A percentile compares a stretch with the other conserved stretches of the same genome.
These are phyloP conservation scores for Candida nitratophila DNA, from an alignment of 805 yeast species.

Conservation along the genomic window DNA sequence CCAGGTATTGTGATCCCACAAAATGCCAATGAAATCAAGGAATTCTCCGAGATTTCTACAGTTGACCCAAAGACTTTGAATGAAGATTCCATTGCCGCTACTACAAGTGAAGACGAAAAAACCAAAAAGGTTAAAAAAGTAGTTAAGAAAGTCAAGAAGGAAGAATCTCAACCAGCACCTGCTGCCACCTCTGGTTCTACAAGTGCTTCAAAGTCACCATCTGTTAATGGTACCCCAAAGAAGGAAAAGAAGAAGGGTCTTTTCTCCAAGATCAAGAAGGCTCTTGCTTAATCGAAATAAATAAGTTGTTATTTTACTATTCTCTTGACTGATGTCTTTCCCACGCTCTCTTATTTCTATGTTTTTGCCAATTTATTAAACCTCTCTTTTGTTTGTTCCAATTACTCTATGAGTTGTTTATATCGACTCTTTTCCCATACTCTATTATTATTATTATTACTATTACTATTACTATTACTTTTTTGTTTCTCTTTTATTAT, in stretches of 20 bases:
- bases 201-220: slow-evolving; percentile 8
- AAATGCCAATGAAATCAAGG: slow-evolving; percentile 58
- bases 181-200: slow-evolving; percentile 8
- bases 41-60: slow-evolving; percentile 49
- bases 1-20: slow-evolving; percentile 68
- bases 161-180: slow-evolving; percentile 6
- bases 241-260: slow-evolving; percentile 35
- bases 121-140: slow-evolving; percentile 26
- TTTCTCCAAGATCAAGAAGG: slow-evolving; percentile 34
- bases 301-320: too few relatives aligned
- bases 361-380: neutral
- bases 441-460: neutral
- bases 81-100: slow-evolving; percentile 20
- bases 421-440: neutral
- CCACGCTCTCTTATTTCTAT: too few relatives aligned
- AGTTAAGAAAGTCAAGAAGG: slow-evolving; percentile 23
- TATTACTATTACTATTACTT: neutral
- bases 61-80: slow-evolving; percentile 58
- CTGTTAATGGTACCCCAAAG: slow-evolving; percentile 6
- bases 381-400: slow-evolving; percentile 1
- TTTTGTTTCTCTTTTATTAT: too few relatives aligned
- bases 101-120: slow-evolving; percentile 4
- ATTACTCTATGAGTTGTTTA: neutral
- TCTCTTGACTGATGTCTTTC: too few relatives aligned
- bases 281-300: slow-evolving; percentile 19